A percentile compares a stretch with the other conserved stretches of the same genome.
These are phyloP conservation scores for Boletus vinaceobasis DNA, from an alignment of 768 basidiomycete genomes.

Conservation along the genomic window DNA sequence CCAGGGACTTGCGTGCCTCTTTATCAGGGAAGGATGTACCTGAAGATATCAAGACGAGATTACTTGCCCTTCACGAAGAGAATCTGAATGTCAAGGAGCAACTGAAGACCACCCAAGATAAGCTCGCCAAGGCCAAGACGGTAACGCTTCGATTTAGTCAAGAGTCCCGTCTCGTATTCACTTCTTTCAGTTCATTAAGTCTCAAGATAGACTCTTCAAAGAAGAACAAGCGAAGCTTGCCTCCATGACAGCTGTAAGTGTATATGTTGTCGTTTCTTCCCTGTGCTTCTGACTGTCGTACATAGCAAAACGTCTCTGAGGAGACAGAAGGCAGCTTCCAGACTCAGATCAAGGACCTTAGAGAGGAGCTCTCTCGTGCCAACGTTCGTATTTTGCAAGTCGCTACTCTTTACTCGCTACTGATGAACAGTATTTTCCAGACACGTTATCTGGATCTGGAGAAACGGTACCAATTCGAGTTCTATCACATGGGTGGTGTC, in stretches of 20 bases:
- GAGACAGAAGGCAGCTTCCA: slow-evolving; percentile 69
- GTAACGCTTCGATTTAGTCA: slow-evolving; percentile 35
- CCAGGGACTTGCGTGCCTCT: slow-evolving; percentile 73
- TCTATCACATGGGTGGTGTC: slow-evolving; percentile 75
- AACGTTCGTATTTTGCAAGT: slow-evolving; percentile 38
- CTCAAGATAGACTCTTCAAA: slow-evolving; percentile 86
- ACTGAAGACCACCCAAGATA: slow-evolving; percentile 66
- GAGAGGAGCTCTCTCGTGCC: slow-evolving; percentile 58
- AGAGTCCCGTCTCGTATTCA: background rate
- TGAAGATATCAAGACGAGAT: slow-evolving; percentile 72
- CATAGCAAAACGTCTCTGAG: slow-evolving; percentile 52
- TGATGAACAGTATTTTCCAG: slow-evolving; percentile 29
- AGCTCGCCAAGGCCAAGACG: slow-evolving; percentile 74
- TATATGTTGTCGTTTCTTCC: background rate
- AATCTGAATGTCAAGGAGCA: slow-evolving; percentile 69
- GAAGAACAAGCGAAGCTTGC: slow-evolving; percentile 67
- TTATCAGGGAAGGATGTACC: slow-evolving; percentile 77
- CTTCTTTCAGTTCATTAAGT: slow-evolving; percentile 77
- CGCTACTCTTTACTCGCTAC: background rate
- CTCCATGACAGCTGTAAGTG: slow-evolving; percentile 43
- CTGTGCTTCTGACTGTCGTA: slow-evolving; percentile 3
- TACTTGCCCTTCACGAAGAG: slow-evolving; percentile 77
- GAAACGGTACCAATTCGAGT: slow-evolving; percentile 67
- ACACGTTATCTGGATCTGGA: slow-evolving; percentile 51
- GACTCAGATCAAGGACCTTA: slow-evolving; percentile 59